Evolutionary conservation across 2,329 filamentous ascomycete species (phyloP).

Genomic region (Pestalotiopsis sp.): DNA sequence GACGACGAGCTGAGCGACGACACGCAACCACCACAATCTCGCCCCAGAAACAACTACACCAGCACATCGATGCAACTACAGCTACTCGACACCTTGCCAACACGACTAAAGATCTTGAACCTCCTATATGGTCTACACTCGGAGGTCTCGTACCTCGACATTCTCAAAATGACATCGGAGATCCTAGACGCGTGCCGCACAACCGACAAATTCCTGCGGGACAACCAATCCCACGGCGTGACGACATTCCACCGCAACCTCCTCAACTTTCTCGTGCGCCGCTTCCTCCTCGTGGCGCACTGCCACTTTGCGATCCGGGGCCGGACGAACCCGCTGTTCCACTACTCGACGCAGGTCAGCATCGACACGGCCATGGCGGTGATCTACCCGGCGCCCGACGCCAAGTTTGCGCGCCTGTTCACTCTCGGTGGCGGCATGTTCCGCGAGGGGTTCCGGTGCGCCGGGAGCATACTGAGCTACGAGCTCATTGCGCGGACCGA

Average conservation of each 20-base stretch:
- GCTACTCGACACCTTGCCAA: conserved; percentile 37
- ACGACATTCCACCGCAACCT: conserved; percentile 49
- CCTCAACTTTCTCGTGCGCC: conserved; percentile 53
- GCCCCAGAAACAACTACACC: conserved; percentile 18
- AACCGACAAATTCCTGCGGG: conserved; percentile 23
- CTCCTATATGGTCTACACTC: conserved; percentile 37
- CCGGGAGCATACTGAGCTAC: conserved; percentile 33
- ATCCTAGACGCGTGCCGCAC: conserved; percentile 30
- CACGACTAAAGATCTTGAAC: conserved; percentile 36
- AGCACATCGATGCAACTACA: conserved; percentile 37
- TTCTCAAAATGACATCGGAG: conserved; percentile 36
- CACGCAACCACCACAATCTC: conserved; percentile 22
- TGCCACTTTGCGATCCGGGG: conserved; percentile 47
- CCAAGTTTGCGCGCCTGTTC: conserved; percentile 39
- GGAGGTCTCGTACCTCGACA: conserved; percentile 36
- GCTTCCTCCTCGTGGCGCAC: conserved; percentile 59
- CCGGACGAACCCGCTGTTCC: conserved; percentile 45
- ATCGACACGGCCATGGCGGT: conserved; percentile 45
- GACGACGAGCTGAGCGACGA: conserved; percentile 31
- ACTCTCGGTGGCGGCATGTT: conserved; percentile 43
- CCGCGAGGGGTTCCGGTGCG: conserved; percentile 34
- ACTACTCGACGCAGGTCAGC: conserved; percentile 51
- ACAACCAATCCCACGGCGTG: conserved; percentile 19
- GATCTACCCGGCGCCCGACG: conserved; percentile 33
- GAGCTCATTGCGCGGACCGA: conserved; percentile 39